Conservation (phyloP, 345 rosid species). For the Melaleuca alternifolia region DNA sequence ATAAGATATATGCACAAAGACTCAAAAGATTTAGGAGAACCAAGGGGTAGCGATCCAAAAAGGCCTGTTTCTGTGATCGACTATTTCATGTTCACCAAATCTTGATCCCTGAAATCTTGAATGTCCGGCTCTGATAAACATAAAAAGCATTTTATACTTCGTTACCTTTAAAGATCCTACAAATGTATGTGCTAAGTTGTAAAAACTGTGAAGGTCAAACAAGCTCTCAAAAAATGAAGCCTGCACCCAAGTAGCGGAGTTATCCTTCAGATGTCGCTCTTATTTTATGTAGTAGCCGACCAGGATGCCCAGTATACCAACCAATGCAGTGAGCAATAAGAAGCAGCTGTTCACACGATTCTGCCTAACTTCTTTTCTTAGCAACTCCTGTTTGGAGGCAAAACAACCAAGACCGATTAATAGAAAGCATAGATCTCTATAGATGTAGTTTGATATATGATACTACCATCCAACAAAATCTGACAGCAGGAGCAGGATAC, state of each 20-base stretch:
- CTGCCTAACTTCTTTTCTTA: slow-evolving; percentile 40
- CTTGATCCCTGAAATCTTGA: neutral
- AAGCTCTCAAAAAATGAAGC: neutral
- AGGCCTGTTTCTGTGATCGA: neutral
- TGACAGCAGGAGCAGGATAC: neutral
- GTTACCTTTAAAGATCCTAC: neutral
- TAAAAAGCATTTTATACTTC: neutral
- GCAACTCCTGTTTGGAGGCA: slow-evolving; percentile 35
- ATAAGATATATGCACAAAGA: neutral
- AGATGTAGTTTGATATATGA: neutral
- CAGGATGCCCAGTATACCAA: slow-evolving; percentile 46
- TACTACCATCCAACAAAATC: neutral
- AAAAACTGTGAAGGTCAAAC: neutral
- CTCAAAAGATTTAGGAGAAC: neutral
- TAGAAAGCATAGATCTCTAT: neutral
- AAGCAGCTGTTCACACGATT: slow-evolving; percentile 37
- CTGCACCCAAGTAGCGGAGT: neutral
- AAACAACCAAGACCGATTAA: neutral
- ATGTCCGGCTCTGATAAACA: neutral
- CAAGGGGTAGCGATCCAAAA: neutral
- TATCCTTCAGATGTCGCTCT: neutral
- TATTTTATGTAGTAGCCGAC: slow-evolving; percentile 34
- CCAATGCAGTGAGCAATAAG: slow-evolving; percentile 30
- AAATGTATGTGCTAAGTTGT: neutral
- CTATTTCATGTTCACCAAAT: neutral